These are phyloP conservation scores for Adansonia gregorii DNA, from an alignment of 441 rosid species.

Conservation along the genomic window DNA sequence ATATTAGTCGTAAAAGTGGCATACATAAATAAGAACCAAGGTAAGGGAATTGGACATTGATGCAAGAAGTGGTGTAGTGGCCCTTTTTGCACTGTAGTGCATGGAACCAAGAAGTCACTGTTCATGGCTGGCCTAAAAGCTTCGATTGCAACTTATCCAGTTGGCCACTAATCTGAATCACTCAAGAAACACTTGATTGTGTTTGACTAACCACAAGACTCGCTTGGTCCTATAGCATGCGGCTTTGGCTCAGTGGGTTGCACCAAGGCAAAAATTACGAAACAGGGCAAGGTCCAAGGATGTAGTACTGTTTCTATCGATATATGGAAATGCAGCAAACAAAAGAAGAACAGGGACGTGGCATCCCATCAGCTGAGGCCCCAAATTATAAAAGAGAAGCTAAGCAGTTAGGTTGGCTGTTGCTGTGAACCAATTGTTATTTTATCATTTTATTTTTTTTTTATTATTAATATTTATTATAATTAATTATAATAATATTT, in stretches of 20 bases:
- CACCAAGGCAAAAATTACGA: not conserved
- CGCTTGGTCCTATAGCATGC: slow-evolving; percentile 1
- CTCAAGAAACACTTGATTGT: slow-evolving; percentile 19
- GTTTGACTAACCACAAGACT: slow-evolving; percentile 5
- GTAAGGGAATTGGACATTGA: not conserved
- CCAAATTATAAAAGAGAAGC: not conserved
- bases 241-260: not conserved
- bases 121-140: not conserved
- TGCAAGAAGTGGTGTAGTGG: not conserved
- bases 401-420: slow-evolving; percentile 37
- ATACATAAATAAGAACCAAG: too few species aligned
- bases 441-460: slow-evolving; percentile 2
- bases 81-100: slow-evolving; percentile 10
- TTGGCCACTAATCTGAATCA: slow-evolving; percentile 13
- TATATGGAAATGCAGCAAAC: not conserved
- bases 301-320: not conserved
- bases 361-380: slow-evolving; percentile 4
- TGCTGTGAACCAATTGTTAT: slow-evolving; percentile 33
- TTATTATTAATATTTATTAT: too few species aligned
- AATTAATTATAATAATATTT: too few species aligned
- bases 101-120: slow-evolving; percentile 11
- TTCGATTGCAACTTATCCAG: slow-evolving; percentile 9
- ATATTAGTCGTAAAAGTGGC: too few species aligned
- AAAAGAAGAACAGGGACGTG: not conserved
- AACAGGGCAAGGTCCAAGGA: not conserved